Conservation (phyloP, 306 rosid species). For the Ormosia semicastrata region DNA sequence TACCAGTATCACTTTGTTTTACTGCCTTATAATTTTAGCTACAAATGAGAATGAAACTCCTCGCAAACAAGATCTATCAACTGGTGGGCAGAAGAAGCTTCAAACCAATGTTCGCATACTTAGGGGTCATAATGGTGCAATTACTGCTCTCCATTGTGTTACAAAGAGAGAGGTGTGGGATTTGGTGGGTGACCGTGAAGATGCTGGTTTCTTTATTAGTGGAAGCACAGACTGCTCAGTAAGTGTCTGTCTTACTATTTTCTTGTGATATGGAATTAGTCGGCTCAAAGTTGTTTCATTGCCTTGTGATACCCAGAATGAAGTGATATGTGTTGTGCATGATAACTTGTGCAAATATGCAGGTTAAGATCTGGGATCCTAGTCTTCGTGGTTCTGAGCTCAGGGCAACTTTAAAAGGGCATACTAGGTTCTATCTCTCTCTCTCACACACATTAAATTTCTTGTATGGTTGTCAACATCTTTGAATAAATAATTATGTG, state of each 20-base stretch:
- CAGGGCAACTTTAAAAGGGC: conserved; percentile 94
- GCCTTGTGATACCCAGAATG: conserved; percentile 9
- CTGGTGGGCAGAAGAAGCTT: conserved; percentile 85
- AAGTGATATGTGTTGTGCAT: conserved; percentile 17
- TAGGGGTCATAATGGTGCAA: conserved; percentile 93
- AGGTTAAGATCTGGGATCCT: conserved; percentile 99
- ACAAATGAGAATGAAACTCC: conserved; percentile 72
- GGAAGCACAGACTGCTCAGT: conserved; percentile 97
- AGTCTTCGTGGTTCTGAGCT: conserved; percentile 96
- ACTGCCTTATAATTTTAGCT: conserved; percentile 33
- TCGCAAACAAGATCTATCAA: conserved; percentile 67
- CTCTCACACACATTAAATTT: not conserved
- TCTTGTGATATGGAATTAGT: conserved; percentile 22
- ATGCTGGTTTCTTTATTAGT: conserved; percentile 96
- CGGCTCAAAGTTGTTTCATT: conserved; percentile 5
- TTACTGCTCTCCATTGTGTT: conserved; percentile 97
- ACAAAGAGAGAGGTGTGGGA: conserved; percentile 99
- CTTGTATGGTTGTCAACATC: conserved; percentile 15
- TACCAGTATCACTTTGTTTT: conserved; percentile 1
- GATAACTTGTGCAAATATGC: conserved; percentile 49
- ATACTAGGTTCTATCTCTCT: conserved; percentile 62
- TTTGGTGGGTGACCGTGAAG: conserved; percentile 99
- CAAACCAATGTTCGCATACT: conserved; percentile 90
- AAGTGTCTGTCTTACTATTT: conserved; percentile 32
- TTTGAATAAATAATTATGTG: conserved; percentile 7